A percentile compares a stretch with the other conserved stretches of the same genome.
Evolutionary conservation across 305 asterid genomes (phyloP).

Genomic region (Rubia tinctorum): DNA sequence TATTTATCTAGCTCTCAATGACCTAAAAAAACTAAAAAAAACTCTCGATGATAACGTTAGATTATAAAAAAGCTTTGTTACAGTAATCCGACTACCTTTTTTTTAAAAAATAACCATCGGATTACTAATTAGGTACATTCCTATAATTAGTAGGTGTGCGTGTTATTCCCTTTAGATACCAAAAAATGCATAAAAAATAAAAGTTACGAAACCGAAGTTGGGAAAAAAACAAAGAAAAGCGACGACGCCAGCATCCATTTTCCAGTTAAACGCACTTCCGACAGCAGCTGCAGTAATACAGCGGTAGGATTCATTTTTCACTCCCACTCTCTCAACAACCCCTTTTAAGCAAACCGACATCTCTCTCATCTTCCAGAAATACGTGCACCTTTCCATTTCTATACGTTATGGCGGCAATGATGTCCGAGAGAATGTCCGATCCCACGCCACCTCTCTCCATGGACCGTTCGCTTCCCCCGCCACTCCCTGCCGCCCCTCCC

Average conservation of each 20-base stretch:
- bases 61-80: too few species aligned
- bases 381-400: background rate
- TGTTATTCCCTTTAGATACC: background rate
- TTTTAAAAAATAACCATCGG: too few species aligned
- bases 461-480: constrained; percentile 37
- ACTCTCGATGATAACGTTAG: too few species aligned
- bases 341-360: constrained; percentile 14
- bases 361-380: background rate
- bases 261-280: background rate
- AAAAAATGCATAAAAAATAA: background rate
- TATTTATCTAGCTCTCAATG: too few species aligned
- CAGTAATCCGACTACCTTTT: too few species aligned
- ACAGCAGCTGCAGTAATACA: background rate
- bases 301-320: background rate
- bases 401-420: constrained; percentile 48
- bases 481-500: constrained; percentile 31
- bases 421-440: constrained; percentile 50
- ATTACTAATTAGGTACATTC: background rate
- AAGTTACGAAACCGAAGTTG: background rate
- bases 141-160: background rate
- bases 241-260: constrained; percentile 13
- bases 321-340: constrained; percentile 2
- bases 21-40: too few species aligned
- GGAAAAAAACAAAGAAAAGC: background rate
- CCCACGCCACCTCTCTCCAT: constrained; percentile 45